Percentiles rank a stretch among this genome's conserved stretches.
Evolutionary conservation across 129 eudicot genomes (phyloP).

Genomic region (Sambucus nigra): DNA sequence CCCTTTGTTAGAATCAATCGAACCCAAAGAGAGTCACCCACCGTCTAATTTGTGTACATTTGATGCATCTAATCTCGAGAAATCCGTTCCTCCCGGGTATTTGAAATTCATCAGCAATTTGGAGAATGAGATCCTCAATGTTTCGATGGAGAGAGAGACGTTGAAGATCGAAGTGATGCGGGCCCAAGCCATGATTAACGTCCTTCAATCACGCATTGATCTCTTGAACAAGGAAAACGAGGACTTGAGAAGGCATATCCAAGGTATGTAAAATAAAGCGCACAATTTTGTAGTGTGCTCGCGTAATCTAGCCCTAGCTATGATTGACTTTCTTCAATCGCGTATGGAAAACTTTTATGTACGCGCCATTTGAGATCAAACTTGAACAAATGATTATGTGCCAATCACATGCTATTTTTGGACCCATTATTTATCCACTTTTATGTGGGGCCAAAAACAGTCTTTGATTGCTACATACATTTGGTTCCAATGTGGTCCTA

Average conservation of each 20-base stretch:
- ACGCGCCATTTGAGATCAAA: no score
- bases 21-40: constrained; percentile 38
- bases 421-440: no score
- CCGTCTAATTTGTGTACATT: constrained; percentile 42
- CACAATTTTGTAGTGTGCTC: no score
- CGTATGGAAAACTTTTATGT: no score
- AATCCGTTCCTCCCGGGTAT: constrained; percentile 87
- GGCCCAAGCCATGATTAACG: constrained; percentile 83
- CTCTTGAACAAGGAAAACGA: constrained; percentile 52
- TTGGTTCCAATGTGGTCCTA: no score
- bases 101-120: constrained; percentile 62
- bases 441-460: no score
- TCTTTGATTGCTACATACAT: no score
- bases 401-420: no score
- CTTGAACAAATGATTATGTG: no score
- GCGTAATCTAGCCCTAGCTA: no score
- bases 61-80: constrained; percentile 67
- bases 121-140: constrained; percentile 58
- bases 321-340: no score
- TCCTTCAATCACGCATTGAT: constrained; percentile 69
- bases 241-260: constrained; percentile 34
- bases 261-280: no score
- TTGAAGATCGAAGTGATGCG: constrained; percentile 92
- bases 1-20: constrained; percentile 51
- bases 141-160: constrained; percentile 83